Evolutionary conservation across 192 early-diverging fungal genomes (phyloP), one percentile per base, ranked within the genome.

Genomic region (Dissophora ornata): DNA sequence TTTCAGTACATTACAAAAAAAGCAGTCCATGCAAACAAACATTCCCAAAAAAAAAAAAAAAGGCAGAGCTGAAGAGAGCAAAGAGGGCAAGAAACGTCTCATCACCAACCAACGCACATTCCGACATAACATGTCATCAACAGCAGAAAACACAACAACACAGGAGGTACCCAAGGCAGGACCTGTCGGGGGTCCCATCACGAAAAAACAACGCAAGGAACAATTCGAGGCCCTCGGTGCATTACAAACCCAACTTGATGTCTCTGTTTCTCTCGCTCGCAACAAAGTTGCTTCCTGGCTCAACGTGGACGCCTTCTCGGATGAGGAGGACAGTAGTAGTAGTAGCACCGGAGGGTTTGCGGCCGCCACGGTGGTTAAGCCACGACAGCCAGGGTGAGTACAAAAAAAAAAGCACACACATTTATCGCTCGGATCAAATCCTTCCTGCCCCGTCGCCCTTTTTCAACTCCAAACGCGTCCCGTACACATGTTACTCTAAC

Each of bases 221-320:
- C 67, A 81, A 36, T 81, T 82, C 26, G 75, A 82, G 26, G 75
- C 52, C 11, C 67, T 82, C 48, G 71, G 78, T n/a, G 60, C 73
- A 25, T 51, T 86, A 32, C 67, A 82, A 56, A 86, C 85, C 2
- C 82, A 86, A 56, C 80, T 86, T n/a, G 82, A 84, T 62, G 79
- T 81, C 42, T 84, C 82, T 5, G 77, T 86, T 33, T 79, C 79
- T 7, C 48, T 80, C 2, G 81, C 85, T 15, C 66, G 81, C 3
- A 68, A 71, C 15, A 71, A 81, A 4, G 80, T 86, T 45, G 34
- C 80, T 45, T 86, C 85, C 3, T 86, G 85, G 85, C 71, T 86
- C 5, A 78, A 79, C 15, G 62, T 65, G 3, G 79, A 77, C 18
- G 73, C 57, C 1, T 67, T 77, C 42, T 77, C 80, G 28, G 69